Evolutionary conservation across 2,329 filamentous ascomycete species (phyloP).

Genomic region (Sporothrix humicola): DNA sequence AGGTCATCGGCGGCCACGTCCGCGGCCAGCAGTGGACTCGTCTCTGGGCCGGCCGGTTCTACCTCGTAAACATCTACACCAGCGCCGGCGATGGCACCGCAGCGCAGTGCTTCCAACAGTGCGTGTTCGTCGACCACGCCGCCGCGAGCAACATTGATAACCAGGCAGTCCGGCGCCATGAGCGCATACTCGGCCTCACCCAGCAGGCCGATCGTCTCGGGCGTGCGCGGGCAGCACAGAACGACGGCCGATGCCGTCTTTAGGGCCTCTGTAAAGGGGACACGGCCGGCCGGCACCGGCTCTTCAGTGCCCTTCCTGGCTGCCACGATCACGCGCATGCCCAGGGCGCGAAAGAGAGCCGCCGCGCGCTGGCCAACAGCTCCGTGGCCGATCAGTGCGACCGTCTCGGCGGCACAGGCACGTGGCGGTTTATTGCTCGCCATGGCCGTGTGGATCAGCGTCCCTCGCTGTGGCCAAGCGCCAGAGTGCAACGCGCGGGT

Average conservation of each 20-base stretch:
- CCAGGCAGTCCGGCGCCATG: slow-evolving; percentile 40
- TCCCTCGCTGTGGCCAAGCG: slow-evolving; percentile 38
- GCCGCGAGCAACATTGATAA: slow-evolving; percentile 47
- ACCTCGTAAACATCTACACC: slow-evolving; percentile 46
- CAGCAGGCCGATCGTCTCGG: slow-evolving; percentile 40
- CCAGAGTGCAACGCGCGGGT: slow-evolving; percentile 40
- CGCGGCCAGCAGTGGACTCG: slow-evolving; percentile 32
- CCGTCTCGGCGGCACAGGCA: slow-evolving; percentile 38
- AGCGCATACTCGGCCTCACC: slow-evolving; percentile 36
- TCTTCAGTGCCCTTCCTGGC: slow-evolving; percentile 32
- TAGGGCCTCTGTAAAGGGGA: slow-evolving; percentile 37
- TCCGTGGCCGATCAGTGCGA: slow-evolving; percentile 46
- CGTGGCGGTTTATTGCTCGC: slow-evolving; percentile 31
- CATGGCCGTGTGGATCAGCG: slow-evolving; percentile 36
- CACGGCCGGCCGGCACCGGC: slow-evolving; percentile 35
- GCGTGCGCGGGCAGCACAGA: slow-evolving; percentile 45
- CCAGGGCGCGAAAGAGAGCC: slow-evolving; percentile 42
- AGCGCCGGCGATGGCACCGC: slow-evolving; percentile 43
- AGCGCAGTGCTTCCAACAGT: slow-evolving; percentile 43
- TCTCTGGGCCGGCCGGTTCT: slow-evolving; percentile 42
- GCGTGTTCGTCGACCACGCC: slow-evolving; percentile 46
- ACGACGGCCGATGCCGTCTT: slow-evolving; percentile 42
- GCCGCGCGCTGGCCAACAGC: slow-evolving; percentile 45
- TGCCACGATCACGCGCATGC: slow-evolving; percentile 43
- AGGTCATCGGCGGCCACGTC: slow-evolving; percentile 20